These are phyloP conservation scores for Rhodotorula sp. DNA, from an alignment of 1,284 basidiomycete species.

Conservation along the genomic window DNA sequence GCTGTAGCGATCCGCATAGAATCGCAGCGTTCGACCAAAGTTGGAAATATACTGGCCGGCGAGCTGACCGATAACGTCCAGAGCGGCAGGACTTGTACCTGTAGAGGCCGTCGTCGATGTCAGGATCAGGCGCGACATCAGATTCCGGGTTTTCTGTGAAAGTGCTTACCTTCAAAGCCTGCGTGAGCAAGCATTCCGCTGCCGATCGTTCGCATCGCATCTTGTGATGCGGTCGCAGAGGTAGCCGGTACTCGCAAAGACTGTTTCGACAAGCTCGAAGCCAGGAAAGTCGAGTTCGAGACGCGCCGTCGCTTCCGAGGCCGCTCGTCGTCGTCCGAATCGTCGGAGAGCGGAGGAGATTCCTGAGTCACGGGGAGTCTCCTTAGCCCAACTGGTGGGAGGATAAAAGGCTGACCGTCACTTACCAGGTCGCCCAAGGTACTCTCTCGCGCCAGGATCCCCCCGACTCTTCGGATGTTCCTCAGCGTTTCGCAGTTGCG, in stretches of 20 bases:
- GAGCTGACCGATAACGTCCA: conserved; percentile 78
- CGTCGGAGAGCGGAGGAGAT: not conserved
- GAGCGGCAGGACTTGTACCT: conserved; percentile 60
- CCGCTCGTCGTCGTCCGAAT: conserved; percentile 9
- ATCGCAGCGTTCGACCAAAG: conserved; percentile 79
- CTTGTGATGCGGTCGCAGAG: conserved; percentile 12
- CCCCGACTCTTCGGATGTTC: conserved; percentile 22
- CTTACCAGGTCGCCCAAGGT: conserved; percentile 9
- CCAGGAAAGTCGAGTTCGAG: not conserved
- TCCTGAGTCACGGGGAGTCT: too few relatives aligned
- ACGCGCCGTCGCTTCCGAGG: conserved; percentile 3
- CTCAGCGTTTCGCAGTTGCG: conserved; percentile 31
- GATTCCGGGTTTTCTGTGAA: too few relatives aligned
- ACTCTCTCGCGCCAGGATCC: conserved; percentile 14
- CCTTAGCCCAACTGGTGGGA: not conserved
- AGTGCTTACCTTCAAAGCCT: conserved; percentile 76
- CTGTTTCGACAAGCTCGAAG: not conserved
- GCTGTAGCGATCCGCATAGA: conserved; percentile 75
- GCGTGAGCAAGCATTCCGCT: conserved; percentile 68
- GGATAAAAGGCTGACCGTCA: too few relatives aligned
- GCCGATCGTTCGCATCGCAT: conserved; percentile 10
- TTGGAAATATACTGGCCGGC: conserved; percentile 78
- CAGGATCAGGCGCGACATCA: not conserved
- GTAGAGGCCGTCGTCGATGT: not conserved
- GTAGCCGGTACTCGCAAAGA: conserved; percentile 4